A percentile compares a stretch with the other conserved stretches of the same genome.
Evolutionary conservation across 352 stramenopile species (phyloP).

Genomic region (Phytophthora fragariae): DNA sequence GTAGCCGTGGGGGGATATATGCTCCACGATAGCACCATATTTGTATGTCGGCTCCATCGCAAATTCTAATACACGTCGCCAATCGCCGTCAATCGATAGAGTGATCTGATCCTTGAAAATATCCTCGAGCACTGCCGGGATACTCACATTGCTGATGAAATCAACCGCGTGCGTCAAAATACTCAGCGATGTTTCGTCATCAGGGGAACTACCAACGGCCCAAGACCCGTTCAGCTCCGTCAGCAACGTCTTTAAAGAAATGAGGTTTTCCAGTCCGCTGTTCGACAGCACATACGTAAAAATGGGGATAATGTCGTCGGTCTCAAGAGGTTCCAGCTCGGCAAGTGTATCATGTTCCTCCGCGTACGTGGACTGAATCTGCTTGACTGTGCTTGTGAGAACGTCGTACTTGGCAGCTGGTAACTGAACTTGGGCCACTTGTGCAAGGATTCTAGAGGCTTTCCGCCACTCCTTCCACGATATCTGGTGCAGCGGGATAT

Average conservation of each 20-base stretch:
- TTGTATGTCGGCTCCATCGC: slow-evolving; percentile 87
- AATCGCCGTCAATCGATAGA: slow-evolving; percentile 89
- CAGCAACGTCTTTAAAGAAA: slow-evolving; percentile 82
- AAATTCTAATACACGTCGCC: slow-evolving; percentile 81
- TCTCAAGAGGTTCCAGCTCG: slow-evolving; percentile 69
- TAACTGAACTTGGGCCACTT: slow-evolving; percentile 58
- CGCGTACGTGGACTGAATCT: slow-evolving; percentile 80
- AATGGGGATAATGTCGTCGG: slow-evolving; percentile 89
- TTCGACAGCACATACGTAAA: slow-evolving; percentile 92
- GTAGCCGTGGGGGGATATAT: slow-evolving; percentile 78
- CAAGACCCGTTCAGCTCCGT: slow-evolving; percentile 79
- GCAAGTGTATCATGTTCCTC: slow-evolving; percentile 74
- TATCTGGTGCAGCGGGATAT: slow-evolving; percentile 83
- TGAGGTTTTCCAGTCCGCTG: slow-evolving; percentile 84
- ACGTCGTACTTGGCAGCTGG: slow-evolving; percentile 86
- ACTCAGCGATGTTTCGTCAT: slow-evolving; percentile 72
- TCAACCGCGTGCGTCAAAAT: slow-evolving; percentile 86
- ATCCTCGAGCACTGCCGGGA: slow-evolving; percentile 87
- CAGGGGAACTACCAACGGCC: slow-evolving; percentile 62
- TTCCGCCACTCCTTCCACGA: slow-evolving; percentile 89
- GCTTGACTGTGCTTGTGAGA: slow-evolving; percentile 71
- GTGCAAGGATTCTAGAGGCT: slow-evolving; percentile 72
- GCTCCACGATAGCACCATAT: slow-evolving; percentile 81
- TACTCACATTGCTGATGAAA: slow-evolving; percentile 88
- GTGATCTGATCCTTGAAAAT: slow-evolving; percentile 92